Conservation (phyloP, 2,329 filamentous ascomycete species). For the Cryphonectria parasitica region DNA sequence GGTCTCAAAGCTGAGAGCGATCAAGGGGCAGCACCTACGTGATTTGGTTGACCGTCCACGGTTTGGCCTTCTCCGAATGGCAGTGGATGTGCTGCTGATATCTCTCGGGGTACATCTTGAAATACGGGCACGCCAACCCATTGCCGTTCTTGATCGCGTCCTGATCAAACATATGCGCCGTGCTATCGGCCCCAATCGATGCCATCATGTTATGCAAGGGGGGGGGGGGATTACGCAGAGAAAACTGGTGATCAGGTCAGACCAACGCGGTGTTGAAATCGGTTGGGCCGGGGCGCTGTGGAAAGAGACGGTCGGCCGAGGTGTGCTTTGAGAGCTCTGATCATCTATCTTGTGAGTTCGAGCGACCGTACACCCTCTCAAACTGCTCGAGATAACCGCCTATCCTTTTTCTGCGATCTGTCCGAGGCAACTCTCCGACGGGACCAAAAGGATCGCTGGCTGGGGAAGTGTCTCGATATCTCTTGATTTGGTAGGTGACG, state of each 20-base stretch:
- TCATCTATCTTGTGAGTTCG: neutral
- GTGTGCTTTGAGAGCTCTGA: neutral
- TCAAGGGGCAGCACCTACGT: neutral
- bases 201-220: neutral
- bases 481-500: constrained; percentile 17
- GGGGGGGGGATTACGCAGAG: neutral
- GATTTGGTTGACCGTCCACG: neutral
- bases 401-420: constrained; percentile 1
- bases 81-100: neutral
- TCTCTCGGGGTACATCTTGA: neutral
- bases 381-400: constrained; percentile 8
- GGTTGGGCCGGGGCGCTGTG: neutral
- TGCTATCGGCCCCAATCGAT: neutral
- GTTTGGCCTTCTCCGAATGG: neutral
- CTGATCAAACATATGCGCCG: neutral
- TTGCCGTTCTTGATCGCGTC: neutral
- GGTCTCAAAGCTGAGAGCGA: neutral
- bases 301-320: neutral
- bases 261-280: neutral
- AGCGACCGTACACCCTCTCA: neutral
- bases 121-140: constrained; percentile 12
- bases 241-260: neutral
- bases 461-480: constrained; percentile 11
- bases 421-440: neutral
- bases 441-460: constrained; percentile 11